phyloP scores from a whole-genome alignment of 495 filamentous ascomycete genomes.

The Hamigera avellanea region DNA sequence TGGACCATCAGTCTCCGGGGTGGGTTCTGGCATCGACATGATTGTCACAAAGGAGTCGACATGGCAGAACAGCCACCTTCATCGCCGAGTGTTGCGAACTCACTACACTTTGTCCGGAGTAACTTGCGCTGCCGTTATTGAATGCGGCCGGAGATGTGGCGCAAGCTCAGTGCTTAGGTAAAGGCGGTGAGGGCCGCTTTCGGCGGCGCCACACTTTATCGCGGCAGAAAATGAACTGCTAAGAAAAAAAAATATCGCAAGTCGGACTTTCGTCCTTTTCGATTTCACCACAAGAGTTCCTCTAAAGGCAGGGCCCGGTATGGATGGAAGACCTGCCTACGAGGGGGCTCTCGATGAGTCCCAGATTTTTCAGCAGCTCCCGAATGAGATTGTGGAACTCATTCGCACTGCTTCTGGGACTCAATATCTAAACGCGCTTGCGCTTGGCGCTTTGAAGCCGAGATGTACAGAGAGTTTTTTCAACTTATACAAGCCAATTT shows the following conservation, averaged over 20 bases:
- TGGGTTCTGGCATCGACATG: conserved; percentile 8
- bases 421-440: conserved; percentile 58
- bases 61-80: too few species aligned
- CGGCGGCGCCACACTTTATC: conserved; percentile 17
- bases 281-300: conserved; percentile 19
- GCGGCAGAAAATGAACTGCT: conserved; percentile 22
- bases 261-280: conserved; percentile 12
- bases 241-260: conserved; percentile 24
- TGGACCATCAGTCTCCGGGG: conserved; percentile 5
- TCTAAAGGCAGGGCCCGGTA: conserved; percentile 27
- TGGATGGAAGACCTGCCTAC: conserved; percentile 34
- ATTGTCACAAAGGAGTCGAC: conserved; percentile 1
- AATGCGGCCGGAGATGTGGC: conserved; percentile 12
- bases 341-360: conserved; percentile 34
- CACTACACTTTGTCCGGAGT: conserved; percentile 5
- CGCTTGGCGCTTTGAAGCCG: conserved; percentile 53
- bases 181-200: conserved; percentile 24
- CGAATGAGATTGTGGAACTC: conserved; percentile 50
- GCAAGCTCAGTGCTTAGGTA: conserved; percentile 19
- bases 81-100: too few species aligned
- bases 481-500: conserved; percentile 52
- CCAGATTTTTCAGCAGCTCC: conserved; percentile 41
- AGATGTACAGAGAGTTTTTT: conserved; percentile 57
- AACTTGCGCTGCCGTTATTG: too few species aligned
- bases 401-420: conserved; percentile 50